Base-by-base conservation (phyloP, 2,329 filamentous ascomycete genomes). In the Aquanectria penicillioides region DNA sequence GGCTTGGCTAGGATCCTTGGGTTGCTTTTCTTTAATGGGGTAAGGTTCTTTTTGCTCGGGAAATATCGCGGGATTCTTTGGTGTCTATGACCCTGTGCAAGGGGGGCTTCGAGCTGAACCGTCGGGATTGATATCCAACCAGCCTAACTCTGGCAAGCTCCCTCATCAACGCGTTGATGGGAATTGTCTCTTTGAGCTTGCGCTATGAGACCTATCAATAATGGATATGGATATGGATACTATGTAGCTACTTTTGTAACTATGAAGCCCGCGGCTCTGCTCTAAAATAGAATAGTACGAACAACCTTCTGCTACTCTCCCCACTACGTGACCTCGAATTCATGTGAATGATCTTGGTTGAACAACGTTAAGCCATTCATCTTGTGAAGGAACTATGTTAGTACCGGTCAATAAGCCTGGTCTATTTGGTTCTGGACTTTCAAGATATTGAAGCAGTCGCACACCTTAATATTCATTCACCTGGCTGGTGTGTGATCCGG, bases 1-100 rank as follows among this genome's bases (percentile, higher is more conserved):
- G 74, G 74, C 71, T 73, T 69, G 61, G 59, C 48, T 63, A 66
- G 51, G 64, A 58, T 66, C 59, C 58, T 67, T 63, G 61, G 66
- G 59, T 57, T 53, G 53, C 52, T 67, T 54, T 53, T 49, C 54
- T 63, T 61, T 67, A 67, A 68, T 69, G 58, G 63, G 61, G 52
- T 41, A 52, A 31, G 25, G 61, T 67, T 52, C 54, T 34, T 62
- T 51, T 66, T 47, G 43, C 28, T 54, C 46, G 41, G 57, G 53
- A 51, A 48, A 54, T 46, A 54, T 58, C 34, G 28, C 18, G 55
- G 48, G 34, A 29, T 52, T 47, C 43, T 53, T 53, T 41, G 48
- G 48, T 34, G 48, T 58, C 41, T n/a, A 46, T 38, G 48, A 46
- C 28, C 44, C 44, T 50, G 41, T 10, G 41, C 22, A 51, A 33